Evolutionary conservation across 371 early-diverging fungal species (phyloP), one percentile per base, ranked within the genome.

Genomic region (Encephalitozoon hellem): DNA sequence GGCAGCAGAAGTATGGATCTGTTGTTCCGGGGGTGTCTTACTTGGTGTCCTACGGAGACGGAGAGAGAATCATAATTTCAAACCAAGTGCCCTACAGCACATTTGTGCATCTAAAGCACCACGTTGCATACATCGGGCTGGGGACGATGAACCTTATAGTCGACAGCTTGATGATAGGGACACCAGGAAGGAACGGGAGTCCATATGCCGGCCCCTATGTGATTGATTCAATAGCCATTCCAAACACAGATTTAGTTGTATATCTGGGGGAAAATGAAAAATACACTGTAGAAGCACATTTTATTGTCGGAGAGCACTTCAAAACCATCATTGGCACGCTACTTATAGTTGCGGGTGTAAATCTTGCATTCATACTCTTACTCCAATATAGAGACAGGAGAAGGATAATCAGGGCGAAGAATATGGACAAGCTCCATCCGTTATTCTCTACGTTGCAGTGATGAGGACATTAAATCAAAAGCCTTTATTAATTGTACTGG

Each of bases 191-290:
- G 9, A 12, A 28, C 30, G 32, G 25, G 9, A 45, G 67, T 39
- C 23, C 34, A 74, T 76, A 74, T 55, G 63, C 28, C 38, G 53
- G 39, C 1, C 30, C 53, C 0, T 64, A 67, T 65, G 41, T 54
- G 9, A 67, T 70, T 15, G 21, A 52, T n/a, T 69, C 69, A 25
- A 77, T 72, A 42, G 76, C 78, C 21, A 72, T 81, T 23, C 82
- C 77, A 38, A 81, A 81, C 38, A 76, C 77, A 30, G 82, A 78
- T 65, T 41, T 81, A 11, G 43, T 81, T 25, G 72, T 81, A 43
- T 51, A 64, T 28, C 32, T 75, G 34, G 52, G 34, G 23, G 42
- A 69, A 30, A 25, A 76, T 12, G 74, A 67, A 9, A 64, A 68
- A 4, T 70, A 78, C 38, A 72, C 67, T 32, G 53, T 54, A 23